phyloP scores from a whole-genome alignment of 768 basidiomycete genomes.

The Leccinum sublutescens region DNA sequence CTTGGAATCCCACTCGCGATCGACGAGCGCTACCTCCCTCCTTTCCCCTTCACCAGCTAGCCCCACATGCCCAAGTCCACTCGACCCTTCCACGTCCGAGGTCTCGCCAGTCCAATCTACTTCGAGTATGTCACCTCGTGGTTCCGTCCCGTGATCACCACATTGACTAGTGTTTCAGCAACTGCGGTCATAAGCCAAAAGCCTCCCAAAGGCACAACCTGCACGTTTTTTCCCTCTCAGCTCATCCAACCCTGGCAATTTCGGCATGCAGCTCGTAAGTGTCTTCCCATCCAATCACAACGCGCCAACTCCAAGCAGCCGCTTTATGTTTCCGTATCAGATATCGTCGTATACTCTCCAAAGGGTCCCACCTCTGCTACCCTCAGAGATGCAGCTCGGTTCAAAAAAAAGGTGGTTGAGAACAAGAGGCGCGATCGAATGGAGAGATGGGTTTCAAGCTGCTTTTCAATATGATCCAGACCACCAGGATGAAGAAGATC shows the following conservation, averaged over 20 bases:
- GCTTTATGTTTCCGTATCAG: slow-evolving; percentile 85
- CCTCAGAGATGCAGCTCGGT: slow-evolving; percentile 59
- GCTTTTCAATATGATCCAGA: slow-evolving; percentile 11
- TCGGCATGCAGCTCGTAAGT: slow-evolving; percentile 86
- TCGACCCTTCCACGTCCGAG: slow-evolving; percentile 7
- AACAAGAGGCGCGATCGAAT: slow-evolving; percentile 53
- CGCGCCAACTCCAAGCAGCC: slow-evolving; percentile 45
- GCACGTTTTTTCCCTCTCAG: slow-evolving; percentile 49
- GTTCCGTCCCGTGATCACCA: neutral
- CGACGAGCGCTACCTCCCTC: slow-evolving; percentile 29
- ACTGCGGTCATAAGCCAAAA: slow-evolving; percentile 7
- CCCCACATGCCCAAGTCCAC: slow-evolving; percentile 8
- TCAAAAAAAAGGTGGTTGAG: slow-evolving; percentile 56
- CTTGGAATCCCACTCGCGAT: slow-evolving; percentile 14
- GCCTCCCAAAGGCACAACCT: slow-evolving; percentile 35
- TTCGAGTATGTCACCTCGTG: slow-evolving; percentile 1
- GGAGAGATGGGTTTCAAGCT: slow-evolving; percentile 19
- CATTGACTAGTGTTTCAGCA: slow-evolving; percentile 12
- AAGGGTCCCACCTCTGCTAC: slow-evolving; percentile 55
- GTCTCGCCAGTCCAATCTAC: neutral
- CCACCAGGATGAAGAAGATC: slow-evolving; percentile 15
- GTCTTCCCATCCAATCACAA: neutral
- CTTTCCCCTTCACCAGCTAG: slow-evolving; percentile 29
- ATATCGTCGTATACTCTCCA: slow-evolving; percentile 86
- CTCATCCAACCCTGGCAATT: slow-evolving; percentile 58